These are phyloP conservation scores for Diutina neorugosa DNA, from an alignment of 1,139 yeast species.

Conservation along the genomic window DNA sequence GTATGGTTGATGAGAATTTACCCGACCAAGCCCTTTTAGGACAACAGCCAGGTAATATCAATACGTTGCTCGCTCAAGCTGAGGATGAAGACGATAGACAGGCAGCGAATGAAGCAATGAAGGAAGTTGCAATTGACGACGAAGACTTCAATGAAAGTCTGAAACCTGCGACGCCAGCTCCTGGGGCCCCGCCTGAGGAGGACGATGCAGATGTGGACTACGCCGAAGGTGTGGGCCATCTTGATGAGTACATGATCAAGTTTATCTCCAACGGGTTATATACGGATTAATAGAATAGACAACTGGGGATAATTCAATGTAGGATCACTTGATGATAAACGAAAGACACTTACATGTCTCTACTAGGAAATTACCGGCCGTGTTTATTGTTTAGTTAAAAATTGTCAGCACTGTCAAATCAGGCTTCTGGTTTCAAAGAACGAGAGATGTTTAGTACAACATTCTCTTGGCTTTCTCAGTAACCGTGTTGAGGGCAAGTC, in stretches of 20 bases:
- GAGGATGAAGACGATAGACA: slow-evolving; percentile 93
- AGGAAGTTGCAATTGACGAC: slow-evolving; percentile 73
- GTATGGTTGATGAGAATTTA: slow-evolving; percentile 18
- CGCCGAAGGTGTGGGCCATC: slow-evolving; percentile 71
- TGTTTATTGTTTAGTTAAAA: not conserved
- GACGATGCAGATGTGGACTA: slow-evolving; percentile 37
- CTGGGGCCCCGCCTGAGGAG: slow-evolving; percentile 10
- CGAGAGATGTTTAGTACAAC: not conserved
- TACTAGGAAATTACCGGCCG: not conserved
- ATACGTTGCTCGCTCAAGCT: slow-evolving; percentile 68
- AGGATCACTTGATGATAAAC: too few species aligned
- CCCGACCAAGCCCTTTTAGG: slow-evolving; percentile 24
- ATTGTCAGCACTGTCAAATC: not conserved
- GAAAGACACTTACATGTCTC: too few species aligned
- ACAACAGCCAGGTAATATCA: slow-evolving; percentile 34
- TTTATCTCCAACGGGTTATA: not conserved
- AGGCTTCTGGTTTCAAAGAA: not conserved
- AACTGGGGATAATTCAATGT: not conserved
- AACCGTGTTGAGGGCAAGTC: not conserved
- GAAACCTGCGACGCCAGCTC: slow-evolving; percentile 22
- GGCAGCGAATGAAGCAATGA: slow-evolving; percentile 85
- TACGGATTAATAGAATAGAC: not conserved
- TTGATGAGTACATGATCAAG: slow-evolving; percentile 88
- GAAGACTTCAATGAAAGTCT: slow-evolving; percentile 58
- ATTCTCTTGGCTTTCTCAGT: not conserved